Evolutionary conservation across 225 moss, liverwort and hornwort species (phyloP).

Genomic region (Bryoerythrophyllum caledonicum): DNA sequence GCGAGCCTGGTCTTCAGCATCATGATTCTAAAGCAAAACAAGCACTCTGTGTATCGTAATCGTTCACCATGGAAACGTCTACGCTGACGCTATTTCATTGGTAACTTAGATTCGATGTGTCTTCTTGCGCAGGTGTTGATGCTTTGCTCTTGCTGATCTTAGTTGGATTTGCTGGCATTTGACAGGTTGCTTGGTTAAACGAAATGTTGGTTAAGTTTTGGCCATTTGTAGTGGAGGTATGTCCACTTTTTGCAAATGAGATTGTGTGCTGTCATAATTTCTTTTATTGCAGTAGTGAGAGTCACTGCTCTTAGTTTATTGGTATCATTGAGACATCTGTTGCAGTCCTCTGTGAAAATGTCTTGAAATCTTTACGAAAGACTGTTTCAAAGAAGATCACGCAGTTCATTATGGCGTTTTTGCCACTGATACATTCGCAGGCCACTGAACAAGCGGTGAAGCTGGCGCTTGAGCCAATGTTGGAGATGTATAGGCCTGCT

Average conservation of each 20-base stretch:
- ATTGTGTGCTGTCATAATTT: not conserved
- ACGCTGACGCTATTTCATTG: not conserved
- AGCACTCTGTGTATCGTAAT: not conserved
- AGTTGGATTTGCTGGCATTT: conserved; percentile 16
- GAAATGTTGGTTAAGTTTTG: conserved; percentile 73
- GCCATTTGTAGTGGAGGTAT: conserved; percentile 72
- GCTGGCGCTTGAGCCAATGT: conserved; percentile 63
- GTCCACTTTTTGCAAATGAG: not conserved
- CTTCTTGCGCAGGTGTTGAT: conserved; percentile 5
- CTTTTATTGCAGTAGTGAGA: not conserved
- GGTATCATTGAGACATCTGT: not conserved
- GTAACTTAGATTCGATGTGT: conserved; percentile 1
- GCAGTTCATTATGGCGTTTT: not conserved
- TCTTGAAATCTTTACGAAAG: not conserved
- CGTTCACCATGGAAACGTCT: not conserved
- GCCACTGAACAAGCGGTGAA: conserved; percentile 72
- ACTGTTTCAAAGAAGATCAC: conserved; percentile 4
- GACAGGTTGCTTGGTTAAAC: conserved; percentile 91
- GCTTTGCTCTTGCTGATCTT: conserved; percentile 16
- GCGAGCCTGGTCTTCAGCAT: not conserved
- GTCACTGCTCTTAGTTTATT: not conserved
- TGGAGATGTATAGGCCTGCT: conserved; percentile 81
- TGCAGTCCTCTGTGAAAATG: not conserved
- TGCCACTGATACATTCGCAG: conserved; percentile 36
- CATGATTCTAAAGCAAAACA: not conserved